Percentiles rank a stretch among this genome's conserved stretches.
Conservation (phyloP, 2,329 filamentous ascomycete species). For the Beauveria sp. region DNA sequence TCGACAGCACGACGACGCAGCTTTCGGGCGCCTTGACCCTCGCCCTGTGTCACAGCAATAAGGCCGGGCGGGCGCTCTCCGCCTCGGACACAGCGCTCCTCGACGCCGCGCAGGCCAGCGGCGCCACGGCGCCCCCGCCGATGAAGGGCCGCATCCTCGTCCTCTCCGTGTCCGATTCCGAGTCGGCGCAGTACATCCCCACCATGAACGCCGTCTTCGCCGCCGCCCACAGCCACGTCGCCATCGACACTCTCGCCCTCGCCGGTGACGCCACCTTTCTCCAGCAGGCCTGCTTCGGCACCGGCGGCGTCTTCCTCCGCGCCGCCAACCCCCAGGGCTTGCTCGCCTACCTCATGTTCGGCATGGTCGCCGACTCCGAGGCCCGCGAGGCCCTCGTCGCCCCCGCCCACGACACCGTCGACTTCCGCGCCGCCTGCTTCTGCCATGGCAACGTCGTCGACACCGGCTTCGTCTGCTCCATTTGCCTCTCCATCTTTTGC, state of each 20-base stretch:
- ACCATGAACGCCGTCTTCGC: constrained; percentile 99
- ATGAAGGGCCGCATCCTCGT: constrained; percentile 66
- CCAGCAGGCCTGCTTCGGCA: constrained; percentile 73
- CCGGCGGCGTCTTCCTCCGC: constrained; percentile 47
- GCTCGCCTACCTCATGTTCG: constrained; percentile 91
- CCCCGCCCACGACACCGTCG: constrained; percentile 77
- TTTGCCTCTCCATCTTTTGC: constrained; percentile 93
- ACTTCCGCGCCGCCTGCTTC: constrained; percentile 97
- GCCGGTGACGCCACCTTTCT: constrained; percentile 83
- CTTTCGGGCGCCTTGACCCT: constrained; percentile 87
- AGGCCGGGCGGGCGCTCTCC: constrained; percentile 59
- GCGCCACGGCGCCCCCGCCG: constrained; percentile 21
- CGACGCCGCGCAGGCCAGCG: constrained; percentile 26
- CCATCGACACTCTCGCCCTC: constrained; percentile 86
- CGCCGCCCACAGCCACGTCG: constrained; percentile 77
- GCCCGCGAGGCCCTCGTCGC: constrained; percentile 58
- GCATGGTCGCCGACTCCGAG: constrained; percentile 62
- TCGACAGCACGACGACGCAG: constrained; percentile 72
- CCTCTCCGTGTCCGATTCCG: constrained; percentile 76
- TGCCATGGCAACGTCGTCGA: constrained; percentile 89
- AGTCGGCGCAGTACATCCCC: constrained; percentile 88
- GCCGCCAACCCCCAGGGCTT: constrained; percentile 58
- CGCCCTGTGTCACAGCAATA: constrained; percentile 85
- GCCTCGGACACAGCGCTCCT: constrained; percentile 42
- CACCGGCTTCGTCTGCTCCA: constrained; percentile 89